Conservation (phyloP, 2,329 filamentous ascomycete genomes). For the Venturia pyrina region DNA sequence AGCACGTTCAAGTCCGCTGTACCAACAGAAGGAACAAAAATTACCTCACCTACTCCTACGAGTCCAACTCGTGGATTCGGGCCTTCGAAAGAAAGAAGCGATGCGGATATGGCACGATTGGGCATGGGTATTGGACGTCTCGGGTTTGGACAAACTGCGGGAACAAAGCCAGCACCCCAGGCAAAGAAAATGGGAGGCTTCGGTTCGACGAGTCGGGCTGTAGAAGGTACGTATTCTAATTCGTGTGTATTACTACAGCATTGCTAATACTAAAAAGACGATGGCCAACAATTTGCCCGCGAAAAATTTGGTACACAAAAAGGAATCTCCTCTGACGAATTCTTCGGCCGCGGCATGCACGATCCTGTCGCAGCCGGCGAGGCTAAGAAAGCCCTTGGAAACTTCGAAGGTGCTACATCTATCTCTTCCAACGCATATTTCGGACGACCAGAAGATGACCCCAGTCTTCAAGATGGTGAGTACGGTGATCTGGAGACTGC, state of each 20-base stretch:
- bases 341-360: constrained; percentile 84
- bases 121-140: constrained; percentile 81
- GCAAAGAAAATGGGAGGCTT: constrained; percentile 70
- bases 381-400: constrained; percentile 76
- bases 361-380: constrained; percentile 73
- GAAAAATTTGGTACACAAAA: constrained; percentile 87
- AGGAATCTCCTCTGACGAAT: constrained; percentile 95
- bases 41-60: constrained; percentile 67
- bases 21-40: constrained; percentile 45
- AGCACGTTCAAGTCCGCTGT: constrained; percentile 12
- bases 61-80: constrained; percentile 58
- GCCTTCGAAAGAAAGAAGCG: constrained; percentile 44
- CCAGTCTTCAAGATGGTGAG: constrained; percentile 51
- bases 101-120: constrained; percentile 74
- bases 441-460: constrained; percentile 78
- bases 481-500: constrained; percentile 89
- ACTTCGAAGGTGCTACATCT: constrained; percentile 82
- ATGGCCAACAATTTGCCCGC: constrained; percentile 74
- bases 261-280: constrained; percentile 34
- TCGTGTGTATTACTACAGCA: constrained; percentile 1
- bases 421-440: constrained; percentile 99
- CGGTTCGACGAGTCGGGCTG: constrained; percentile 69
- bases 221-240: constrained; percentile 43
- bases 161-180: constrained; percentile 46
- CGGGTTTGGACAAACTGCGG: constrained; percentile 78